These are phyloP conservation scores for Tardiomyces blankii DNA, from an alignment of 1,139 yeast genomes.

Conservation along the genomic window DNA sequence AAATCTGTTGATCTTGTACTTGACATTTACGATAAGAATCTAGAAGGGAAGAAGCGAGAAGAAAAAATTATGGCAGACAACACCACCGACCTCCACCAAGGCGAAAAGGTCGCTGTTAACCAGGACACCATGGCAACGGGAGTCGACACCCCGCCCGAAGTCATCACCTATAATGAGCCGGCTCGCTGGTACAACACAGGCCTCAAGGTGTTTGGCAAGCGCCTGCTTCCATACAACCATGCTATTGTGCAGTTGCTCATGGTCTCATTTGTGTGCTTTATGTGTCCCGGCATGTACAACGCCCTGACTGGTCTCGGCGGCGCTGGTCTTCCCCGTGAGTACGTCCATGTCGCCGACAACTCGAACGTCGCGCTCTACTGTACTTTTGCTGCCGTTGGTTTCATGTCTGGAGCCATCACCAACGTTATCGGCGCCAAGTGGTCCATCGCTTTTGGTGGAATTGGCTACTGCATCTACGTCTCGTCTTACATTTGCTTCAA, in stretches of 20 bases:
- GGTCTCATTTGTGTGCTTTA: slow-evolving; percentile 21
- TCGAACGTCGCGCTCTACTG: slow-evolving; percentile 46
- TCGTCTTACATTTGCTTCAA: slow-evolving; percentile 40
- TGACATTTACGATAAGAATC: too few species aligned
- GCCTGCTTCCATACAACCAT: slow-evolving; percentile 11
- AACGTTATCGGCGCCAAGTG: slow-evolving; percentile 41
- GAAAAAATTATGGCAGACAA: neutral
- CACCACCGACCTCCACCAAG: neutral
- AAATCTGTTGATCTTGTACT: too few species aligned
- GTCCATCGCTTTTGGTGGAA: slow-evolving; percentile 42
- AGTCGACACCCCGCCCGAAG: neutral
- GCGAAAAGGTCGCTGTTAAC: neutral
- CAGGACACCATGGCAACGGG: neutral
- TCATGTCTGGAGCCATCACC: slow-evolving; percentile 50
- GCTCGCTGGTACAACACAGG: slow-evolving; percentile 14
- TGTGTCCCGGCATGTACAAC: slow-evolving; percentile 41
- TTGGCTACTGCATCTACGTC: slow-evolving; percentile 46
- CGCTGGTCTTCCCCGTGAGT: slow-evolving; percentile 32
- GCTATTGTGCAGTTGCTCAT: slow-evolving; percentile 18
- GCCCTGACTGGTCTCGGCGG: slow-evolving; percentile 45
- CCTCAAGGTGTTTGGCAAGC: slow-evolving; percentile 7
- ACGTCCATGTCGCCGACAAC: slow-evolving; percentile 32
- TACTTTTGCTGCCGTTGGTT: slow-evolving; percentile 44
- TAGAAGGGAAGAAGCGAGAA: neutral
- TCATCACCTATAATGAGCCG: slow-evolving; percentile 1